These are phyloP conservation scores for Camelina hispida DNA, from an alignment of 345 rosid species.

Conservation along the genomic window DNA sequence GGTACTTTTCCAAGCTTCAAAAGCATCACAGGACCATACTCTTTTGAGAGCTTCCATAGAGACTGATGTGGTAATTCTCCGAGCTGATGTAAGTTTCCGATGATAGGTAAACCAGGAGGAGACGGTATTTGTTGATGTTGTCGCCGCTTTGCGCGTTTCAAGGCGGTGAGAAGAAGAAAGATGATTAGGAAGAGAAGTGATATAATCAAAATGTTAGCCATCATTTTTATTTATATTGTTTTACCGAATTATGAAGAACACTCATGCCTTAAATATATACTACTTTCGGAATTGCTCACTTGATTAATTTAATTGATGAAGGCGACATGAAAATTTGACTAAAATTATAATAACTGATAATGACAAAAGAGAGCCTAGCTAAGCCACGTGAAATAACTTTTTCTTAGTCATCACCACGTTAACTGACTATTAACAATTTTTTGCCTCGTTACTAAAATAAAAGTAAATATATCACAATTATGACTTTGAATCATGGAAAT, in stretches of 20 bases:
- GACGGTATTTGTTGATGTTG: constrained; percentile 12
- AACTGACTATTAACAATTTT: background rate
- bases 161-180: constrained; percentile 14
- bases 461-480: background rate
- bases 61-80: constrained; percentile 38
- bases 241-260: background rate
- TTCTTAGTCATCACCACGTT: background rate
- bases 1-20: constrained; percentile 48
- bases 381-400: background rate
- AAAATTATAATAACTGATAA: too few species aligned
- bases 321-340: too few species aligned
- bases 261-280: constrained; percentile 4
- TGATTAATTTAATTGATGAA: background rate
- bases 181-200: constrained; percentile 6
- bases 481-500: background rate
- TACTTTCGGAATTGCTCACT: background rate
- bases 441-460: background rate
- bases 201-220: constrained; percentile 11
- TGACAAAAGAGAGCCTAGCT: too few species aligned
- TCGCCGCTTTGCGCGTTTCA: background rate
- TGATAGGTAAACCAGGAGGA: constrained; percentile 52
- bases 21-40: constrained; percentile 59
- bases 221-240: background rate
- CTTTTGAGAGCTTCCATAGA: constrained; percentile 53
- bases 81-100: constrained; percentile 57